Evolutionary conservation across 1,284 basidiomycete genomes (phyloP).

Genomic region (Thelephora terrestris): DNA sequence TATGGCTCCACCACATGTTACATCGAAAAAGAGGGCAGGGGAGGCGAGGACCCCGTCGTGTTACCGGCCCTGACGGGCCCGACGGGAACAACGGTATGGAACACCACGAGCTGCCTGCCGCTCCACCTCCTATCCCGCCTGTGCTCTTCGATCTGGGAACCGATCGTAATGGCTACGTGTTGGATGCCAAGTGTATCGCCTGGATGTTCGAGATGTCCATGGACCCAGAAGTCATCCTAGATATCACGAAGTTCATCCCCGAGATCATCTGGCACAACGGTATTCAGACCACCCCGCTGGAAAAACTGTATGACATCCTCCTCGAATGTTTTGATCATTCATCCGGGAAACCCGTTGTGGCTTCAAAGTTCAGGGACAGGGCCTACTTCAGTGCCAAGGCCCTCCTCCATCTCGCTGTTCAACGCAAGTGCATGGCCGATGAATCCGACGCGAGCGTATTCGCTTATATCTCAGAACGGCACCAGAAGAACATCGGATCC

Average conservation of each 20-base stretch:
- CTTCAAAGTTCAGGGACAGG: not conserved
- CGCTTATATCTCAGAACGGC: too few species aligned
- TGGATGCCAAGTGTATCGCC: not conserved
- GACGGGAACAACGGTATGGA: too few species aligned
- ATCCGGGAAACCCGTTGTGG: not conserved
- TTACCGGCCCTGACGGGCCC: not conserved
- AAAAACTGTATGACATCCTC: not conserved
- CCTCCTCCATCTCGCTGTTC: not conserved
- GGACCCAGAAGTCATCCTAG: not conserved
- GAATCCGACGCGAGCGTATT: not conserved
- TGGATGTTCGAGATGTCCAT: not conserved
- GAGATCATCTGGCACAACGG: not conserved
- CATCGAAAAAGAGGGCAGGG: not conserved
- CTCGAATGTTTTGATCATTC: not conserved
- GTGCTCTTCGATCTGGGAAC: not conserved
- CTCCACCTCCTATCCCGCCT: not conserved
- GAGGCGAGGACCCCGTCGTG: not conserved
- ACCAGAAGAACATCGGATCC: not conserved
- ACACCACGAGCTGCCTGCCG: not conserved
- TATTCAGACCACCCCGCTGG: not conserved
- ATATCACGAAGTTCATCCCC: not conserved
- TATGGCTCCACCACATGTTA: not conserved
- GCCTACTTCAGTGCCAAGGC: not conserved
- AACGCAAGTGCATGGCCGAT: not conserved
- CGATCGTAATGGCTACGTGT: not conserved